Percentiles rank a stretch among this genome's conserved stretches.
Conservation (phyloP, 306 rosid genomes). For the Gleditsia sinensis region DNA sequence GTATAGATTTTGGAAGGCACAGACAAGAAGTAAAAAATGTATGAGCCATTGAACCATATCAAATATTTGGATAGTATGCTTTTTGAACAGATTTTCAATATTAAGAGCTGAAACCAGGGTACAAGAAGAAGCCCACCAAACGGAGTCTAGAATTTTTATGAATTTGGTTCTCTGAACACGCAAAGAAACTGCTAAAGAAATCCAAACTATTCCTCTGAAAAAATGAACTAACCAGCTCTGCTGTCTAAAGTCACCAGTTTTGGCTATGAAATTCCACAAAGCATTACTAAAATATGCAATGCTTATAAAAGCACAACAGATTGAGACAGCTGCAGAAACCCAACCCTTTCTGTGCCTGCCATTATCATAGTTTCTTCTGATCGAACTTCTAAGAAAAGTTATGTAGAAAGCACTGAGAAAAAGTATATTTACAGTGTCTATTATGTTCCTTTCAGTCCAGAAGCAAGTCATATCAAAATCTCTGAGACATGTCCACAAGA, state of each 20-base stretch:
- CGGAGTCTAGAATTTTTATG: constrained; percentile 41
- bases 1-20: constrained; percentile 49
- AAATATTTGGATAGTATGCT: constrained; percentile 32
- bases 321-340: constrained; percentile 39
- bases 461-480: constrained; percentile 45
- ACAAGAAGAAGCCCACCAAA: constrained; percentile 65
- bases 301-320: constrained; percentile 49
- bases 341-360: constrained; percentile 36
- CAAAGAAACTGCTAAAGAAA: constrained; percentile 55
- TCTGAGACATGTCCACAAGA: constrained; percentile 49
- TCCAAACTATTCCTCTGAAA: constrained; percentile 55
- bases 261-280: constrained; percentile 44
- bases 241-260: constrained; percentile 11
- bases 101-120: constrained; percentile 47
- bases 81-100: constrained; percentile 41
- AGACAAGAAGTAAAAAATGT: constrained; percentile 48
- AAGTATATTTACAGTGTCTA: constrained; percentile 41
- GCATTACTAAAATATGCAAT: constrained; percentile 44
- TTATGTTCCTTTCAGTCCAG: constrained; percentile 45
- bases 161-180: constrained; percentile 45
- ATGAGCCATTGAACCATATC: constrained; percentile 48
- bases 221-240: constrained; percentile 40
- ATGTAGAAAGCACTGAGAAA: constrained; percentile 45
- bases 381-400: constrained; percentile 24
- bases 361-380: constrained; percentile 29